Percentiles rank a stretch among this genome's conserved stretches.
Conservation (phyloP, 345 rosid species). For the Rhodomyrtus tomentosa region DNA sequence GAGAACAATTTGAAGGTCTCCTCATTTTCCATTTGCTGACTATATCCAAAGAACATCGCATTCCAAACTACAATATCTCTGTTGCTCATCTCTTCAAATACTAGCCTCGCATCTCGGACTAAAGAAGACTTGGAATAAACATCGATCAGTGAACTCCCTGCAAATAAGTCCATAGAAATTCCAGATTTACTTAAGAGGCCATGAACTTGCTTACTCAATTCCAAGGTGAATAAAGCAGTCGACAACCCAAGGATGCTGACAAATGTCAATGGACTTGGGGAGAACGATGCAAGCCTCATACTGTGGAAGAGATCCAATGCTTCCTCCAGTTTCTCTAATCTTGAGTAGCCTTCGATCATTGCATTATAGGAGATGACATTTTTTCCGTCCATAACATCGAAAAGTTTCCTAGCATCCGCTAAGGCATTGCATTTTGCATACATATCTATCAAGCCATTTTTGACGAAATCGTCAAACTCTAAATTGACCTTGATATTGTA, state of each 20-base stretch:
- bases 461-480: slow-evolving; percentile 40
- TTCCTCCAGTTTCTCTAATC: slow-evolving; percentile 36
- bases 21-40: slow-evolving; percentile 48
- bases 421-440: slow-evolving; percentile 53
- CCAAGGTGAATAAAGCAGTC: slow-evolving; percentile 31
- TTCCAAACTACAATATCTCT: slow-evolving; percentile 81
- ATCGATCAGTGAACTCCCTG: slow-evolving; percentile 57
- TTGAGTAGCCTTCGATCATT: slow-evolving; percentile 73
- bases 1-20: slow-evolving; percentile 49
- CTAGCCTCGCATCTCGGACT: slow-evolving; percentile 39
- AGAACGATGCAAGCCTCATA: slow-evolving; percentile 38
- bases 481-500: slow-evolving; percentile 45
- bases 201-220: slow-evolving; percentile 57
- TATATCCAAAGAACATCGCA: slow-evolving; percentile 57
- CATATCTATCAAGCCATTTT: slow-evolving; percentile 64
- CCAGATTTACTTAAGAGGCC: slow-evolving; percentile 50
- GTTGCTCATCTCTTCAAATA: slow-evolving; percentile 50
- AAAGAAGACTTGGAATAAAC: slow-evolving; percentile 53
- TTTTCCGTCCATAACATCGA: slow-evolving; percentile 25
- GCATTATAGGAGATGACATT: slow-evolving; percentile 58
- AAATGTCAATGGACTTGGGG: slow-evolving; percentile 58
- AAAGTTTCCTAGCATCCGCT: slow-evolving; percentile 43
- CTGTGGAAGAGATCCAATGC: slow-evolving; percentile 39
- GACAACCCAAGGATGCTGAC: slow-evolving; percentile 67
- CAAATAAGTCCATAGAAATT: slow-evolving; percentile 26